Evolutionary conservation across 2,329 filamentous ascomycete species (phyloP), one percentile per base, ranked within the genome.

Genomic region (Pyricularia pennisetigena): DNA sequence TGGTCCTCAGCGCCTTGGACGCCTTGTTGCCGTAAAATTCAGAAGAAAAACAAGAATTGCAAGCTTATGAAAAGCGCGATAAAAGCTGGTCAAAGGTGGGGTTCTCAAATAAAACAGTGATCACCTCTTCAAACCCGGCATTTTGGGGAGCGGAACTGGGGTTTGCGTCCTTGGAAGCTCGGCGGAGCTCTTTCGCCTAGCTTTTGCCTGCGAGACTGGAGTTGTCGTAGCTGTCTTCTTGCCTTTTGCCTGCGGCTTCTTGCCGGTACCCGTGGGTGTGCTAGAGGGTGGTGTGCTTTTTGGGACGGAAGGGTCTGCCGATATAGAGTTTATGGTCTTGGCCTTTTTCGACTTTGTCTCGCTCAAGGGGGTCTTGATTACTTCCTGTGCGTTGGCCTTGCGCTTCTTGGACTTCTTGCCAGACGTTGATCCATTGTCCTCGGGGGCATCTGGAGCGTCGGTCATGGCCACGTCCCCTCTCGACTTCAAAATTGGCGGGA

Each of bases 281-380:
- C 41, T 49, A 8, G 41, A 49, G 26, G 62, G 62, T 64, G 62
- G 28, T 12, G 62, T 35, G 62, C 4, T 64, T 29, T 64, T 16
- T 29, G 64, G 20, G 29, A 35, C 35, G 26, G 66, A 62, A 28
- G 54, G 23, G 23, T 69, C 32, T 26, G 68, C 67, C 4, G 70
- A 61, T n/a, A 68, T 68, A 10, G 71, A 68, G 32, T 68, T 70
- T 68, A 70, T 70, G 32, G 67, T 69, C 70, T 75, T 78, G 66
- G 69, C 71, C 68, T 74, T 76, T 74, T 78, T 79, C 20, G 77
- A 70, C 70, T 78, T 77, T 72, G 77, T 79, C 57, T 78, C 77
- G 24, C 71, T 65, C 24, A 65, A 66, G 12, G 72, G 64, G 59
- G 71, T 70, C 57, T 29, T 35, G 20, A 24, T 68, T 2, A 72